Base-by-base conservation (phyloP, 2,329 filamentous ascomycete species). In the Microcyclospora tardicrescens region DNA sequence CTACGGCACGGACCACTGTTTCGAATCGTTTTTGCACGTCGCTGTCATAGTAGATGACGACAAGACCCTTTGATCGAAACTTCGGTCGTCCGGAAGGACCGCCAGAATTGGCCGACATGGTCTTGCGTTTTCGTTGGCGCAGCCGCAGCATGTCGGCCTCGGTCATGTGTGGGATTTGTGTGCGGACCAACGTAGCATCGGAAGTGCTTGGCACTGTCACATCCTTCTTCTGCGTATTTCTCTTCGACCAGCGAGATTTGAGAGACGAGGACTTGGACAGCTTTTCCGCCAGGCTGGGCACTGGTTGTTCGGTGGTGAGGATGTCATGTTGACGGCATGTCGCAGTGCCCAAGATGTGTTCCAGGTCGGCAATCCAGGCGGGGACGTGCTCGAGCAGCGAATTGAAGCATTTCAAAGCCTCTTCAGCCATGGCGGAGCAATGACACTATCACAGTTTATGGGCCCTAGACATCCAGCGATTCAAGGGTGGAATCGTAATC, bases 11-110 rank as follows among this genome's bases (percentile, higher is more conserved):
- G 40, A 94, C 86, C 36, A 94, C 65, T 39, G 80, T 71, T 51
- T 93, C 86, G 47, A 95, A 85, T 30, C 80, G 77, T 36, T 76
- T 76, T 56, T 95, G 86, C 3, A 93, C 79, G 44, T 84, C 79
- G 49, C 81, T 84, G 56, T 95, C 87, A 57, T 95, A 95, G 61
- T 85, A 87, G n/a, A 95, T 82, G 31, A 91, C 79, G 34, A 89
- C 79, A 69, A 84, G 81, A 41, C 72, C 79, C 47, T 81, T 75
- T 3, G 77, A 77, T 39, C 82, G 77, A 56, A 81, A 81, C 44
- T 76, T 74, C 10, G 66, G 59, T 1, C 66, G 62, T 3, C 59
- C 61, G 6, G 61, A 63, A 6, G 51, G 47, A 32, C 56, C 52
- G 13, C 55, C 61, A 3, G 64, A 67, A 6, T 53, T 47, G 15